These are phyloP conservation scores for Lolium perenne DNA, from an alignment of 176 grass and related monocot genomes.

Conservation along the genomic window DNA sequence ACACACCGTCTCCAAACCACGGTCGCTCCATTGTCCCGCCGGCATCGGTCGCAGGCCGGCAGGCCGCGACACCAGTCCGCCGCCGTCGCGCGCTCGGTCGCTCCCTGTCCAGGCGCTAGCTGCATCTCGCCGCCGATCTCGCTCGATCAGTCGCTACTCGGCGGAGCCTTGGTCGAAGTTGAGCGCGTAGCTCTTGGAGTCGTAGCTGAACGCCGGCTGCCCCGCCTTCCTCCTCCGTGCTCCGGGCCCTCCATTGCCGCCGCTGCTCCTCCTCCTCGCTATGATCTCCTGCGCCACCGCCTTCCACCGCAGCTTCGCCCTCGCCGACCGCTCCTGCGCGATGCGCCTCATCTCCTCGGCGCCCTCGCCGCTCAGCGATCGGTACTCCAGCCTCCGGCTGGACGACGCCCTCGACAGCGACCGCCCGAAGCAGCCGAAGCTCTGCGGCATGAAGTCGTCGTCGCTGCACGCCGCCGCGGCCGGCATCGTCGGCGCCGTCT, in stretches of 20 bases:
- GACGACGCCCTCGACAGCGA: slow-evolving; percentile 58
- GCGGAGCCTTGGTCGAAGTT: slow-evolving; percentile 59
- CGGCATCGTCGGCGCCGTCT: slow-evolving; percentile 46
- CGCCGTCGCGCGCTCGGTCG: neutral
- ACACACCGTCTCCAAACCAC: neutral
- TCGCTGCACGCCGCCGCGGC: slow-evolving; percentile 33
- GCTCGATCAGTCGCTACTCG: neutral
- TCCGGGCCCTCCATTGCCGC: slow-evolving; percentile 13
- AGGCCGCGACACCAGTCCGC: neutral
- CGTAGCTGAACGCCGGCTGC: slow-evolving; percentile 54
- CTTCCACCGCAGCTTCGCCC: slow-evolving; percentile 62
- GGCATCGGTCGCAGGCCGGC: neutral
- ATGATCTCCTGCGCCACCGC: slow-evolving; percentile 59
- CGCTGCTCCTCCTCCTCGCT: slow-evolving; percentile 26
- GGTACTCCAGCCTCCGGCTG: slow-evolving; percentile 49
- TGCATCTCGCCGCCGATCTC: slow-evolving; percentile 17
- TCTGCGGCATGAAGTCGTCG: slow-evolving; percentile 45
- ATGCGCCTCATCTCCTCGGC: slow-evolving; percentile 36
- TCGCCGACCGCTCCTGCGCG: slow-evolving; percentile 53
- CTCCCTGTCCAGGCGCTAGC: neutral
- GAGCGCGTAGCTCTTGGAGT: slow-evolving; percentile 68
- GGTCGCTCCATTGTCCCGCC: neutral
- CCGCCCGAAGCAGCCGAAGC: slow-evolving; percentile 63
- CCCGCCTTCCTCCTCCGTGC: slow-evolving; percentile 33
- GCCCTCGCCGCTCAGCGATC: slow-evolving; percentile 28